Conservation (phyloP, 176 grass and related monocot genomes). For the Avena insularis region DNA sequence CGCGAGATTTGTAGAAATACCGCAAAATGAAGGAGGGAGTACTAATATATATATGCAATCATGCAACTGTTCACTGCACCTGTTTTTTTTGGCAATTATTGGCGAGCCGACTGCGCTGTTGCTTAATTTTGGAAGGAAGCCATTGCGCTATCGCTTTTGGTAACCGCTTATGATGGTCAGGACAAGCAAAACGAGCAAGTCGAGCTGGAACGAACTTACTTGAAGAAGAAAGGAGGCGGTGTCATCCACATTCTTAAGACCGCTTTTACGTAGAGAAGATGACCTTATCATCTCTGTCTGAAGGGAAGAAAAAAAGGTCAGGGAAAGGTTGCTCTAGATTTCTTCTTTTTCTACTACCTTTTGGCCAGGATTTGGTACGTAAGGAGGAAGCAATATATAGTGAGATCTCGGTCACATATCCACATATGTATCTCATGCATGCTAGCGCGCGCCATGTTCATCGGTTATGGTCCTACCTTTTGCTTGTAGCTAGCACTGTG, state of each 20-base stretch:
- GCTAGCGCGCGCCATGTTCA: neutral
- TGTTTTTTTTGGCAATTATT: constrained; percentile 37
- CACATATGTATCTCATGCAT: neutral
- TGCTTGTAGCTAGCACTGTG: neutral
- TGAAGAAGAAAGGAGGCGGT: constrained; percentile 31
- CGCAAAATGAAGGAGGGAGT: too few species aligned
- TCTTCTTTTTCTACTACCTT: neutral
- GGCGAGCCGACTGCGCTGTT: neutral
- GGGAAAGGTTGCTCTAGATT: neutral
- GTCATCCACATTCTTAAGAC: neutral
- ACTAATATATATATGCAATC: neutral
- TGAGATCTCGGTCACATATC: neutral
- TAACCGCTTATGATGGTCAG: neutral
- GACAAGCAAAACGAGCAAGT: neutral
- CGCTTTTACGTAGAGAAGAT: constrained; percentile 11
- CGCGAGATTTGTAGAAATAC: too few species aligned
- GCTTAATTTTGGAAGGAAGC: neutral
- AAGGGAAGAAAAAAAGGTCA: neutral
- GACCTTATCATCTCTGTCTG: neutral
- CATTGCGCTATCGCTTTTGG: constrained; percentile 35
- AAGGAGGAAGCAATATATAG: neutral
- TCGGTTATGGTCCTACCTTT: neutral
- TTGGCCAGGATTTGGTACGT: constrained; percentile 12
- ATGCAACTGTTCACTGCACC: constrained; percentile 28
- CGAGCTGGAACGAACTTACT: constrained; percentile 24